Conservation (phyloP, 805 yeast species). For the Wickerhamomyces sydowiorum region DNA sequence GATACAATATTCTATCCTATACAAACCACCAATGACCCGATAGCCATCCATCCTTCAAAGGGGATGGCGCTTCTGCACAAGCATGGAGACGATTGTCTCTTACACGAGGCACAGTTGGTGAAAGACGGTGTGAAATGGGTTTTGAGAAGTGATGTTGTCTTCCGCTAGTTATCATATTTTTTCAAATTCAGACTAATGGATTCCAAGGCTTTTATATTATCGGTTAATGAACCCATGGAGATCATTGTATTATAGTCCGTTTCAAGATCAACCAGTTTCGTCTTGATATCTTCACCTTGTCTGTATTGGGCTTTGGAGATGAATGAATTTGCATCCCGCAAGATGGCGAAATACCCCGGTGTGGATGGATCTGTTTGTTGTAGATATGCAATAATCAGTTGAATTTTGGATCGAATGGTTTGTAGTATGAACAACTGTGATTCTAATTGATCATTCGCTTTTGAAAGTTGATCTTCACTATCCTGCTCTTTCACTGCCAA, state of each 20-base stretch:
- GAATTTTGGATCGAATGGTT: not conserved
- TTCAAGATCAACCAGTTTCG: conserved; percentile 14
- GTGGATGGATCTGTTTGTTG: not conserved
- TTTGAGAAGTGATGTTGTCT: conserved; percentile 50
- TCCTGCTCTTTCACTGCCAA: not conserved
- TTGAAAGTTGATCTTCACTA: not conserved
- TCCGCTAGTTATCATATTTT: conserved; percentile 5
- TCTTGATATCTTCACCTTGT: conserved; percentile 10
- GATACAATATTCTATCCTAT: conserved; percentile 43
- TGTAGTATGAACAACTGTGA: not conserved
- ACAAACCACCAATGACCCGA: conserved; percentile 12
- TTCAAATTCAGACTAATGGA: not conserved
- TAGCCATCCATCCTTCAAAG: conserved; percentile 39
- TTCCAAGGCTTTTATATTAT: conserved; percentile 8
- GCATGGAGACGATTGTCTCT: conserved; percentile 60
- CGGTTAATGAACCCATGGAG: conserved; percentile 12
- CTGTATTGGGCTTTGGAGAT: conserved; percentile 17
- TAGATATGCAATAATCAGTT: not conserved
- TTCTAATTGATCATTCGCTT: not conserved
- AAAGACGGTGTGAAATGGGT: conserved; percentile 55
- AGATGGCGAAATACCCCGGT: conserved; percentile 2
- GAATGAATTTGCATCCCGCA: conserved; percentile 15
- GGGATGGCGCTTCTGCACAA: conserved; percentile 60
- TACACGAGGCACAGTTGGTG: conserved; percentile 53
- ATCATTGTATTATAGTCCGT: conserved; percentile 16